Percentiles rank a stretch among this genome's conserved stretches.
phyloP scores from a whole-genome alignment of 768 basidiomycete species.

The Kwoniella newhampshirensis region DNA sequence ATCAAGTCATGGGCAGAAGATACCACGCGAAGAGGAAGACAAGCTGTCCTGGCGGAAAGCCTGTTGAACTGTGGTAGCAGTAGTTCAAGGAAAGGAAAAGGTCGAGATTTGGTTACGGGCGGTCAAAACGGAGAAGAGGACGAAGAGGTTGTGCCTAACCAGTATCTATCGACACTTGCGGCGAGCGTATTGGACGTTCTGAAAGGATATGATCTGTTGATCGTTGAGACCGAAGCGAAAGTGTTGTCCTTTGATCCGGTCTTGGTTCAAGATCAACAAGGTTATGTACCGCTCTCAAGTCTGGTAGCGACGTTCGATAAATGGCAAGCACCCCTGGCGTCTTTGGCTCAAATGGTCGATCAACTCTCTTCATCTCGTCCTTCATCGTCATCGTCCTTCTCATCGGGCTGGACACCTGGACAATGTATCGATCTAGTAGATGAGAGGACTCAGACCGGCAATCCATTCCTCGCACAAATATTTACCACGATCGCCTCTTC shows the following conservation, averaged over 20 bases:
- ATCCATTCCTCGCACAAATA: slow-evolving; percentile 71
- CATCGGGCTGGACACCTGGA: slow-evolving; percentile 64
- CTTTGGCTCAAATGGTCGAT: slow-evolving; percentile 66
- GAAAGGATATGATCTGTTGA: slow-evolving; percentile 2
- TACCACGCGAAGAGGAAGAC: slow-evolving; percentile 20
- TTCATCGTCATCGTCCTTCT: slow-evolving; percentile 41
- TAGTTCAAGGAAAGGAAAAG: slow-evolving; percentile 20
- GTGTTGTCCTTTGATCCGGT: slow-evolving; percentile 70
- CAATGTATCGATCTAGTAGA: slow-evolving; percentile 76
- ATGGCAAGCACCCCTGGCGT: slow-evolving; percentile 83
- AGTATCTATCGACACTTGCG: slow-evolving; percentile 74
- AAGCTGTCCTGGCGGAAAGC: slow-evolving; percentile 20
- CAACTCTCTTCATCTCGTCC: neutral
- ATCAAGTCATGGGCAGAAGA: slow-evolving; percentile 63
- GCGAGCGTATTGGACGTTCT: slow-evolving; percentile 64
- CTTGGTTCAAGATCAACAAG: slow-evolving; percentile 58
- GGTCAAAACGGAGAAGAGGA: slow-evolving; percentile 18
- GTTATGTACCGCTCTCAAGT: slow-evolving; percentile 81
- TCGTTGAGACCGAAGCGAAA: slow-evolving; percentile 12
- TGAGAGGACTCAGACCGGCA: slow-evolving; percentile 70
- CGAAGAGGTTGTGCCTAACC: slow-evolving; percentile 62
- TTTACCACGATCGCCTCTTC: slow-evolving; percentile 69
- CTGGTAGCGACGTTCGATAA: slow-evolving; percentile 77
- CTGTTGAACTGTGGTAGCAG: slow-evolving; percentile 2
- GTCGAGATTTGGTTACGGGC: neutral